Evolutionary conservation across 331 rosid species (phyloP).

Genomic region (Saraca asoca): DNA sequence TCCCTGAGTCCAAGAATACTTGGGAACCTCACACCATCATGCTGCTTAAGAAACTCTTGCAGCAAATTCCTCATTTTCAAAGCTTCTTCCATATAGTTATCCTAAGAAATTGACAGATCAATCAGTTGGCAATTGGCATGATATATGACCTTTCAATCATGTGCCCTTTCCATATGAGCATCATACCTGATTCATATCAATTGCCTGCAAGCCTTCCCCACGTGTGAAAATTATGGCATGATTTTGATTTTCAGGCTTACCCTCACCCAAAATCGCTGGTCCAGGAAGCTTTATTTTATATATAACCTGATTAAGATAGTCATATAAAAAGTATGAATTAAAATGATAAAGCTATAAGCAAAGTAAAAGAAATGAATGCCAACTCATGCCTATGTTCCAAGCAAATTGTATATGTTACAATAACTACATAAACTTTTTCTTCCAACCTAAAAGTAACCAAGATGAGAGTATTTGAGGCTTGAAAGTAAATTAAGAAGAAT

Average conservation of each 20-base stretch:
- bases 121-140: constrained; percentile 25
- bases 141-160: constrained; percentile 10
- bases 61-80: constrained; percentile 96
- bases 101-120: constrained; percentile 51
- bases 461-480: too few relatives aligned
- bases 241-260: constrained; percentile 99
- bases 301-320: constrained; percentile 58
- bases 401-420: constrained; percentile 8
- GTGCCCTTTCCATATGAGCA: constrained; percentile 3
- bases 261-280: constrained; percentile 95
- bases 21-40: constrained; percentile 87
- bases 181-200: constrained; percentile 96
- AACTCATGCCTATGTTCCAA: constrained; percentile 3
- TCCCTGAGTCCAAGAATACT: constrained; percentile 96
- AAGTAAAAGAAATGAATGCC: neutral
- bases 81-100: constrained; percentile 99
- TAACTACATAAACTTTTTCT: constrained; percentile 2
- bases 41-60: constrained; percentile 87
- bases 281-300: constrained; percentile 98
- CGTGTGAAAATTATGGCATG: constrained; percentile 96
- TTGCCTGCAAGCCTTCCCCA: constrained; percentile 95
- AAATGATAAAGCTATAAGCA: constrained; percentile 21
- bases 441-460: constrained; percentile 2
- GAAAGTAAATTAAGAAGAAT: too few relatives aligned
- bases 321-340: neutral